Evolutionary conservation across 2,329 filamentous ascomycete genomes (phyloP).

Genomic region (Mycocentrospora acerina): DNA sequence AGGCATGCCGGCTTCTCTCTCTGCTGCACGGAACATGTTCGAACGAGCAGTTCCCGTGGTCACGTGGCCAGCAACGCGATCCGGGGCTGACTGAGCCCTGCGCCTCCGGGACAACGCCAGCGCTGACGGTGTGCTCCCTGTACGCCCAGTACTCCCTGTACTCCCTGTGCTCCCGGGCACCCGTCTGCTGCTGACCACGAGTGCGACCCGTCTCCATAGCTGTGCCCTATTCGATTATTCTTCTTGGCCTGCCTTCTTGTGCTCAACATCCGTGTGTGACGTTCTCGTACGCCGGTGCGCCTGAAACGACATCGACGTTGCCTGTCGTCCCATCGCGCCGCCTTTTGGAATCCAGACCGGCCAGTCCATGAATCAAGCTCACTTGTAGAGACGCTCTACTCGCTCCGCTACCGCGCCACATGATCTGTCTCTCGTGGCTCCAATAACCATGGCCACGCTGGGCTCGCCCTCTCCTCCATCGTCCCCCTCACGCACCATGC

Average conservation of each 20-base stretch:
- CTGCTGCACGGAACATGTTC: too few species aligned
- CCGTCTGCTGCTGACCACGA: background rate
- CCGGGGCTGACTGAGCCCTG: too few species aligned
- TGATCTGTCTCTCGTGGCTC: constrained; percentile 23
- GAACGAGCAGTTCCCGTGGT: too few species aligned
- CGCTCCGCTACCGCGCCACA: constrained; percentile 20
- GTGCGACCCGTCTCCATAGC: background rate
- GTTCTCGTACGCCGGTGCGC: background rate
- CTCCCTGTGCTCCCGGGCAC: too few species aligned
- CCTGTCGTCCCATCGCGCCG: background rate
- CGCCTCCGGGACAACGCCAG: too few species aligned
- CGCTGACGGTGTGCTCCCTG: too few species aligned
- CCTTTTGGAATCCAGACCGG: background rate
- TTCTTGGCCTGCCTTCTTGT: background rate
- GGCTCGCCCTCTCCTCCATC: constrained; percentile 42
- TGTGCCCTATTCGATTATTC: background rate
- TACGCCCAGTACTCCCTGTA: too few species aligned
- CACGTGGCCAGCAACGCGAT: too few species aligned
- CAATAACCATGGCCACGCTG: constrained; percentile 41
- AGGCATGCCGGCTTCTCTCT: too few species aligned
- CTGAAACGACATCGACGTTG: background rate
- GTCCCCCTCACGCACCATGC: constrained; percentile 42
- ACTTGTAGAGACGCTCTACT: constrained; percentile 4
- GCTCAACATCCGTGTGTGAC: constrained; percentile 10
- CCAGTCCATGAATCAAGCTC: constrained; percentile 13